Evolutionary conservation across 768 basidiomycete species (phyloP).

Genomic region (Cubamyces sp.): DNA sequence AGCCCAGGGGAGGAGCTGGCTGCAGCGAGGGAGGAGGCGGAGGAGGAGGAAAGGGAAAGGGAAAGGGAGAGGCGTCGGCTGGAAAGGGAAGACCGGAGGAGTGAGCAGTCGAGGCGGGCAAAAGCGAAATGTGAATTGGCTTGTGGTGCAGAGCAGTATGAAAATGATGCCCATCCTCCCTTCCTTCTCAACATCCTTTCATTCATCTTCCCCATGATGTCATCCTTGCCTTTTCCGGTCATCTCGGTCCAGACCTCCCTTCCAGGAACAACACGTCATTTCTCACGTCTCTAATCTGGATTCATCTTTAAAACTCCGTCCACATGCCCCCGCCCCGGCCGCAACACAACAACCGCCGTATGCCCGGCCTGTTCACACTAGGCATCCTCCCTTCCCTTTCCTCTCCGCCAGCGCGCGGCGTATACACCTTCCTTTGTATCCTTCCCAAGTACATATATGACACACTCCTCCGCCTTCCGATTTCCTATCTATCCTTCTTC

Average conservation of each 20-base stretch:
- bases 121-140: slow-evolving; percentile 2
- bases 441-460: not conserved
- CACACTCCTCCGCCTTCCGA: not conserved
- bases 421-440: not conserved
- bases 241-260: slow-evolving; percentile 12
- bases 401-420: too few species aligned
- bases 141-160: slow-evolving; percentile 15
- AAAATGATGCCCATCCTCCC: slow-evolving; percentile 26
- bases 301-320: too few species aligned
- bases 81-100: slow-evolving; percentile 1
- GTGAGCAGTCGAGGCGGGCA: slow-evolving; percentile 30
- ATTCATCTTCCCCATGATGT: slow-evolving; percentile 28
- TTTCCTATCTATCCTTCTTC: not conserved
- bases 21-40: slow-evolving; percentile 44
- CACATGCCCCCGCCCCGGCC: too few species aligned
- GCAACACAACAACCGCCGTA: slow-evolving; percentile 1
- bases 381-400: too few species aligned
- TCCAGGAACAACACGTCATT: slow-evolving; percentile 31
- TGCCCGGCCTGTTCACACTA: not conserved
- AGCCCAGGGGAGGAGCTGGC: too few species aligned
- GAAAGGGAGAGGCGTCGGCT: slow-evolving; percentile 8
- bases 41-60: slow-evolving; percentile 39
- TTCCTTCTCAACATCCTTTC: slow-evolving; percentile 26
- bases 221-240: slow-evolving; percentile 21
- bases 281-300: slow-evolving; percentile 24